Conservation (phyloP, 495 filamentous ascomycete genomes). For the Recurvomyces mirabilis region DNA sequence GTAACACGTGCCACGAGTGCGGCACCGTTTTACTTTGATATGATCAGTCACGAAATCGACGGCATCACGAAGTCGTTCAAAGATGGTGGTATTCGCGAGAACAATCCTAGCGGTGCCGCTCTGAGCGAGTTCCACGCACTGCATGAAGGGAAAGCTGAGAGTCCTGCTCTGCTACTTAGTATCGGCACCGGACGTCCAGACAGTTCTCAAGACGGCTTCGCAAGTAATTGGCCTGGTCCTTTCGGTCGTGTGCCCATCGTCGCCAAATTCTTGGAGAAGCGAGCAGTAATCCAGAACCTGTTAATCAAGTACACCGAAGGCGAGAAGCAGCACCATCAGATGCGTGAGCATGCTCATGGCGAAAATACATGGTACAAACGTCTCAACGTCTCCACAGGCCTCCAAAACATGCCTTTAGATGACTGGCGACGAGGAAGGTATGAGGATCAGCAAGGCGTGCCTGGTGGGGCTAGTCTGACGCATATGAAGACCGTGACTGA, state of each 20-base stretch:
- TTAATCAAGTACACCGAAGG: conserved; percentile 37
- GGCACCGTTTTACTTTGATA: conserved; percentile 42
- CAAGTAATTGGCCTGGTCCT: conserved; percentile 30
- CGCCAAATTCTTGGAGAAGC: conserved; percentile 32
- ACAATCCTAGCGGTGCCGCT: conserved; percentile 33
- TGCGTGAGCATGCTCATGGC: conserved; percentile 28
- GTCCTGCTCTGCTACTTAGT: conserved; percentile 28
- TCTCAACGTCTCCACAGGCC: conserved; percentile 29
- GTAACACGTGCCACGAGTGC: conserved; percentile 44
- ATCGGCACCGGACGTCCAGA: conserved; percentile 34
- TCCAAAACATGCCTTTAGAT: conserved; percentile 31
- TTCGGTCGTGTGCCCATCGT: conserved; percentile 25
- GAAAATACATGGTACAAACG: conserved; percentile 35
- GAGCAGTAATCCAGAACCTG: conserved; percentile 34
- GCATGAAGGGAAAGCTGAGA: conserved; percentile 23
- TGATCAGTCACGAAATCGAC: conserved; percentile 28
- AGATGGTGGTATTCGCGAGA: conserved; percentile 36
- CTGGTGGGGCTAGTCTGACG: conserved; percentile 21
- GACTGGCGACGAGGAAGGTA: conserved; percentile 29
- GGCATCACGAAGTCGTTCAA: conserved; percentile 28
- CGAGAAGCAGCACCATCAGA: conserved; percentile 31
- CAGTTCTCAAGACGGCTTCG: conserved; percentile 29
- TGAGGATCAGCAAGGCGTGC: conserved; percentile 17
- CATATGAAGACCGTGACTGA: conserved; percentile 28
- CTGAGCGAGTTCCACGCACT: conserved; percentile 31